Evolutionary conservation across 768 basidiomycete genomes (phyloP).

Genomic region (Suillus bovinus): DNA sequence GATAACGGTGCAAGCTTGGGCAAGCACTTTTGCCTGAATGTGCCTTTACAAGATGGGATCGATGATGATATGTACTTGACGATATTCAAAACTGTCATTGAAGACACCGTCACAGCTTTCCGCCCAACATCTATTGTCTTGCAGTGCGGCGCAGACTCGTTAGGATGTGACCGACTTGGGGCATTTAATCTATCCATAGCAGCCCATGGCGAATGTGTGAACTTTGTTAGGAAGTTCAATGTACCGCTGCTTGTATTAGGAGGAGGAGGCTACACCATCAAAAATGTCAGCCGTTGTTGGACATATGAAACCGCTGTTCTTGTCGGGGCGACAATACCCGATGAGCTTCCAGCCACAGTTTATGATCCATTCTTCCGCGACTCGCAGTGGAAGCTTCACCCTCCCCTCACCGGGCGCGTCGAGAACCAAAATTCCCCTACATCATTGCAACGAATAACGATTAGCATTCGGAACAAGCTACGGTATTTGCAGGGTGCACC

Average conservation of each 20-base stretch:
- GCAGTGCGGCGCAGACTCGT: constrained; percentile 95
- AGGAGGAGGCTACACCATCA: constrained; percentile 96
- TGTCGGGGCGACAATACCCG: constrained; percentile 78
- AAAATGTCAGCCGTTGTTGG: constrained; percentile 98
- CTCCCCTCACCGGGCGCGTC: constrained; percentile 86
- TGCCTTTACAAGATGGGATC: constrained; percentile 93
- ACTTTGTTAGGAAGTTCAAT: constrained; percentile 91
- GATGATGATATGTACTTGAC: constrained; percentile 97
- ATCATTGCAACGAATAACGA: constrained; percentile 84
- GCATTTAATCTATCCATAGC: constrained; percentile 98
- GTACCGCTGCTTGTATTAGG: constrained; percentile 91
- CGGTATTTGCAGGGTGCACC: constrained; percentile 94
- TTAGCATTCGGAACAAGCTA: constrained; percentile 82
- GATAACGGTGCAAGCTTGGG: constrained; percentile 88
- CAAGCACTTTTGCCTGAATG: constrained; percentile 94
- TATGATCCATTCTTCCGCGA: constrained; percentile 95
- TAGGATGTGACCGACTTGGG: constrained; percentile 92
- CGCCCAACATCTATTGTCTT: constrained; percentile 89
- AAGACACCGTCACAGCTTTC: constrained; percentile 88
- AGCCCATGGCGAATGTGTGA: constrained; percentile 97
- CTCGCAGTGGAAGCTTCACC: constrained; percentile 90
- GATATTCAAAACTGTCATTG: constrained; percentile 95
- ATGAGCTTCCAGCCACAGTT: constrained; percentile 84
- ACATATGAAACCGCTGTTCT: constrained; percentile 96
- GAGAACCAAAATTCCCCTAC: constrained; percentile 90